Evolutionary conservation across 495 filamentous ascomycete genomes (phyloP).

Genomic region (Penicillium waksmanii): DNA sequence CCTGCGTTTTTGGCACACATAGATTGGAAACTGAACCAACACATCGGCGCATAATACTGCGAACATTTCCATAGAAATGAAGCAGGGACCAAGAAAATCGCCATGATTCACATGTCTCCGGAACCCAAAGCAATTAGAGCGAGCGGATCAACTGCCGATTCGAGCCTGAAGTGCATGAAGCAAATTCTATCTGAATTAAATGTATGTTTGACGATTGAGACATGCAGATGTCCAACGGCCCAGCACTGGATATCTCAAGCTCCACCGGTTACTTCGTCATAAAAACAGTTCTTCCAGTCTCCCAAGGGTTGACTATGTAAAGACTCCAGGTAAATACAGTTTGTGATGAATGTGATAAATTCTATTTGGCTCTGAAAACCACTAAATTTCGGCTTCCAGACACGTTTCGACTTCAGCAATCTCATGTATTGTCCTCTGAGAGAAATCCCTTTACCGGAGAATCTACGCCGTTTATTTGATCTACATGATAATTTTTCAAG

Average conservation of each 20-base stretch:
- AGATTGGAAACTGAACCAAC: not conserved
- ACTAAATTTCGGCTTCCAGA: no score
- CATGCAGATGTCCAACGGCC: not conserved
- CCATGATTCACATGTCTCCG: not conserved
- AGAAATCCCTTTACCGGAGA: no score
- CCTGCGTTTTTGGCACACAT: not conserved
- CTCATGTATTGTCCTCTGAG: no score
- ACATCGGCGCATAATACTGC: not conserved
- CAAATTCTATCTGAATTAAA: not conserved
- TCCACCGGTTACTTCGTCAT: not conserved
- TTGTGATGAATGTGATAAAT: not conserved
- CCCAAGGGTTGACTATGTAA: not conserved
- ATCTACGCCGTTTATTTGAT: no score
- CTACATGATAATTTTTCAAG: no score
- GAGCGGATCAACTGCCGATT: not conserved
- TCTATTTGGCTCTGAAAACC: not conserved
- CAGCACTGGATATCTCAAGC: not conserved
- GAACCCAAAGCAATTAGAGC: not conserved
- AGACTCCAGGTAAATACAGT: not conserved
- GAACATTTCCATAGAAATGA: not conserved
- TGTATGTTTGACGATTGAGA: conserved; percentile 1
- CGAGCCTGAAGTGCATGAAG: not conserved
- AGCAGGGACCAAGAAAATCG: not conserved
- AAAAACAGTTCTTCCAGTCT: not conserved
- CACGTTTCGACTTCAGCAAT: no score